Percentiles rank a stretch among this genome's conserved stretches.
Evolutionary conservation across 2,329 filamentous ascomycete genomes (phyloP).

Genomic region (Neobulgaria alba): DNA sequence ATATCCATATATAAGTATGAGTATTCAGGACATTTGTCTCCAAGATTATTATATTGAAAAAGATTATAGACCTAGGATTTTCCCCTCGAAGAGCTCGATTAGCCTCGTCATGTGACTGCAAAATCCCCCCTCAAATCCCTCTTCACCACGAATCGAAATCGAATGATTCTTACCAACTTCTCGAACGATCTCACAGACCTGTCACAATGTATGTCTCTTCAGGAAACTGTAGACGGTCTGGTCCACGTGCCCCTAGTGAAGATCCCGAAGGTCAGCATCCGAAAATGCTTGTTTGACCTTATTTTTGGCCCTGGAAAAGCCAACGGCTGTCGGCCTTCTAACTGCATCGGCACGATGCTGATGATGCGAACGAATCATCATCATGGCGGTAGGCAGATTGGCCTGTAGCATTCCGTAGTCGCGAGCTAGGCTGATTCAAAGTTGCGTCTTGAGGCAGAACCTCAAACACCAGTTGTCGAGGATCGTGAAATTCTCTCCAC

Average conservation of each 20-base stretch:
- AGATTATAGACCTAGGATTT: no score
- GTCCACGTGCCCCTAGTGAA: constrained; percentile 4
- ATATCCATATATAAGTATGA: no score
- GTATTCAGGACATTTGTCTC: no score
- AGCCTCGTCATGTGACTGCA: no score
- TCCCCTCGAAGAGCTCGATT: no score
- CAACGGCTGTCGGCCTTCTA: background rate
- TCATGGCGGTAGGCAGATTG: background rate
- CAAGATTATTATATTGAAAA: no score
- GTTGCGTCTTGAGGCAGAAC: constrained; percentile 15
- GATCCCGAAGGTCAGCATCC: background rate
- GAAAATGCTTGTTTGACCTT: background rate
- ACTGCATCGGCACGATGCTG: background rate
- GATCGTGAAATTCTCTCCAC: constrained; percentile 13
- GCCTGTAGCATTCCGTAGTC: background rate
- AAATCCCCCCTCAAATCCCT: no score
- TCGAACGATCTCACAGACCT: background rate
- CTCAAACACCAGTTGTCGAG: constrained; percentile 20
- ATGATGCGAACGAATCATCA: background rate
- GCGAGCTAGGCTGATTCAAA: constrained; percentile 4
- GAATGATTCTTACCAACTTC: no score
- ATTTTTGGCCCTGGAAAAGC: background rate
- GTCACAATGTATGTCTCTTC: constrained; percentile 5
- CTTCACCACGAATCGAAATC: no score
- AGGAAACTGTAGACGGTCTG: constrained; percentile 3